Conservation (phyloP, 352 stramenopile species). For the Globisporangium spiculum region DNA sequence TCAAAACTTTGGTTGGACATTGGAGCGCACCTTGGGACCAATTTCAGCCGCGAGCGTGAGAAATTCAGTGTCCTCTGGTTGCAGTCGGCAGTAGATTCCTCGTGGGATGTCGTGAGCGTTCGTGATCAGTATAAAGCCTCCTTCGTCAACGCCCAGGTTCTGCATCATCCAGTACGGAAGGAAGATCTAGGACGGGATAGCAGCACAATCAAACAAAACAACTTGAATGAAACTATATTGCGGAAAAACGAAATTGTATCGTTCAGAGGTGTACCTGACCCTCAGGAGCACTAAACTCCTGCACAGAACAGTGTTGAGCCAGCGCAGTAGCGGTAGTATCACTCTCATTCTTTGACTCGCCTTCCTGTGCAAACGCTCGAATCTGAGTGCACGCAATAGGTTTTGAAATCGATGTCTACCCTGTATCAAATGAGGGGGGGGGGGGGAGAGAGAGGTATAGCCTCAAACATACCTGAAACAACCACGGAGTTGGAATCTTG, state of each 20-base stretch:
- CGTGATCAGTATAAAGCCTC: constrained; percentile 31
- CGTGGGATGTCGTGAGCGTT: constrained; percentile 24
- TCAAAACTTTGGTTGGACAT: background rate
- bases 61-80: constrained; percentile 45
- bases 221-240: background rate
- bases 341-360: background rate
- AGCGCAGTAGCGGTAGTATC: no score
- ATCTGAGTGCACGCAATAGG: constrained; percentile 18
- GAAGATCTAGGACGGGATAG: constrained; percentile 23
- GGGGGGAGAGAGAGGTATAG: no score
- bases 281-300: constrained; percentile 59
- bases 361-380: constrained; percentile 12
- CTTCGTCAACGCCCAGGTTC: constrained; percentile 42
- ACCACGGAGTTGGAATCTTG: constrained; percentile 47
- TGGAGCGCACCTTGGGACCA: constrained; percentile 42
- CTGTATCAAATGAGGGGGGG: no score
- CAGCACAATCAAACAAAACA: background rate
- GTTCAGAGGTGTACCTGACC: constrained; percentile 27
- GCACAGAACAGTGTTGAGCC: constrained; percentile 52
- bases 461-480: constrained; percentile 38
- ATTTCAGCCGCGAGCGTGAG: constrained; percentile 51
- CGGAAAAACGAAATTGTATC: background rate
- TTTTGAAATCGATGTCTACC: no score
- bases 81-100: constrained; percentile 53
- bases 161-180: constrained; percentile 76